phyloP scores from a whole-genome alignment of 2,329 filamentous ascomycete genomes.

The Phialophora macrospora region DNA sequence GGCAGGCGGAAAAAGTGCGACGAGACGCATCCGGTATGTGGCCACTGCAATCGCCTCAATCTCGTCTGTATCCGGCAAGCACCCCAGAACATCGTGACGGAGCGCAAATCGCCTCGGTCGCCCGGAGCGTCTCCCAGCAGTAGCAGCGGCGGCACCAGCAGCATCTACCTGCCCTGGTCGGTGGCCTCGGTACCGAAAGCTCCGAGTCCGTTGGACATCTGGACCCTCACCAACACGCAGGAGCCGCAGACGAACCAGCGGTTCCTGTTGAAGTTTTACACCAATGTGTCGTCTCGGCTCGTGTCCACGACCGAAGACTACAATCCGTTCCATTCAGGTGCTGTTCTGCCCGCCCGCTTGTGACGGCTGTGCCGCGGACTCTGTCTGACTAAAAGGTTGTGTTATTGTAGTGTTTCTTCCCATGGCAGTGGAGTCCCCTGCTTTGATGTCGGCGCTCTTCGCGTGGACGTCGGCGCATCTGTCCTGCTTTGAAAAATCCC shows the following conservation, averaged over 20 bases:
- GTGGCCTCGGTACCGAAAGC: neutral
- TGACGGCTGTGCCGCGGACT: neutral
- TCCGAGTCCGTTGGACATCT: neutral
- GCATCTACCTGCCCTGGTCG: neutral
- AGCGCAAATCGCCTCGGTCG: neutral
- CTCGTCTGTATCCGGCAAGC: neutral
- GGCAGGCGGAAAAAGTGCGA: constrained; percentile 7
- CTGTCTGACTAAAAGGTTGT: neutral
- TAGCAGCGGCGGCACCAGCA: neutral
- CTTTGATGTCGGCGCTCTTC: neutral
- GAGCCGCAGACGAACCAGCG: neutral
- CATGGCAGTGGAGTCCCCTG: constrained; percentile 2
- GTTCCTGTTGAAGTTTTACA: constrained; percentile 4
- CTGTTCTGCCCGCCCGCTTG: neutral
- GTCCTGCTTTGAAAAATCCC: constrained; percentile 7
- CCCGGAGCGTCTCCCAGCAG: neutral
- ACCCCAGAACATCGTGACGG: neutral
- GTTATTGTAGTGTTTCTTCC: constrained; percentile 1
- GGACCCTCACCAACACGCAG: neutral
- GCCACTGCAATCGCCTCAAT: constrained; percentile 2
- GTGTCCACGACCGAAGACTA: neutral
- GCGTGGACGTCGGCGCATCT: constrained; percentile 4
- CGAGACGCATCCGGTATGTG: constrained; percentile 3
- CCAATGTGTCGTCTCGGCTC: neutral
- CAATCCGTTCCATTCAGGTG: neutral